phyloP scores from a whole-genome alignment of 345 rosid species.

The Gossypium stocksii region DNA sequence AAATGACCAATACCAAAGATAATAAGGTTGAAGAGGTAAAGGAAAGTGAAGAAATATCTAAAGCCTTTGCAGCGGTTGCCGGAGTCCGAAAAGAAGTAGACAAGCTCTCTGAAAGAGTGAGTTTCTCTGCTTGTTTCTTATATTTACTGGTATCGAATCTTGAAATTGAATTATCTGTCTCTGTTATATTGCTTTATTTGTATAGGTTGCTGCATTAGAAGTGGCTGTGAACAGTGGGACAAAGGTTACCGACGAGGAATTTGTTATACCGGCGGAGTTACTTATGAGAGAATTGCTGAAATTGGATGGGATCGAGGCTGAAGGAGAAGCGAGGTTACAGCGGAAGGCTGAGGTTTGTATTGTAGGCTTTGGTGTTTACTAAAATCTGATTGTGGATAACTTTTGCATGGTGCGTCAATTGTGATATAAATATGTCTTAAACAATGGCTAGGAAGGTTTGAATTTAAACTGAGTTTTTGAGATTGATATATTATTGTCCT shows the following conservation, averaged over 20 bases:
- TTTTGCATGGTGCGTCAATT: background rate
- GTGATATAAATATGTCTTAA: background rate
- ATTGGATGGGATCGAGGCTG: slow-evolving; percentile 74
- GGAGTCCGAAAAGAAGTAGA: slow-evolving; percentile 56
- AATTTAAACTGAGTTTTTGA: background rate
- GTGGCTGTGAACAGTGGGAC: slow-evolving; percentile 62
- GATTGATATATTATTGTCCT: background rate
- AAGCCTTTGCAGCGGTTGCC: slow-evolving; percentile 51
- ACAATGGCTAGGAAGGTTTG: background rate
- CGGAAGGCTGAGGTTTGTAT: slow-evolving; percentile 82
- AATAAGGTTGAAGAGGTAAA: slow-evolving; percentile 24
- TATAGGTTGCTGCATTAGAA: slow-evolving; percentile 66
- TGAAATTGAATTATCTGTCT: background rate
- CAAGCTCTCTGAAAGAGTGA: slow-evolving; percentile 73
- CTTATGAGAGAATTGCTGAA: slow-evolving; percentile 84
- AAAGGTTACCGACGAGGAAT: slow-evolving; percentile 52
- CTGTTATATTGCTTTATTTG: background rate
- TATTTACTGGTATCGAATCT: background rate
- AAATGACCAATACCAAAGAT: slow-evolving; percentile 27
- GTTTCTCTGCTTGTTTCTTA: background rate
- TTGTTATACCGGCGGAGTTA: slow-evolving; percentile 63
- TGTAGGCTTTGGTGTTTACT: background rate
- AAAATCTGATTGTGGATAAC: background rate
- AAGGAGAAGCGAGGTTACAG: slow-evolving; percentile 74
- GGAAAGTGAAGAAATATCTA: slow-evolving; percentile 36